These are phyloP conservation scores for Aspergillus pseudonomiae DNA, from an alignment of 2,329 filamentous ascomycete species.

Conservation along the genomic window DNA sequence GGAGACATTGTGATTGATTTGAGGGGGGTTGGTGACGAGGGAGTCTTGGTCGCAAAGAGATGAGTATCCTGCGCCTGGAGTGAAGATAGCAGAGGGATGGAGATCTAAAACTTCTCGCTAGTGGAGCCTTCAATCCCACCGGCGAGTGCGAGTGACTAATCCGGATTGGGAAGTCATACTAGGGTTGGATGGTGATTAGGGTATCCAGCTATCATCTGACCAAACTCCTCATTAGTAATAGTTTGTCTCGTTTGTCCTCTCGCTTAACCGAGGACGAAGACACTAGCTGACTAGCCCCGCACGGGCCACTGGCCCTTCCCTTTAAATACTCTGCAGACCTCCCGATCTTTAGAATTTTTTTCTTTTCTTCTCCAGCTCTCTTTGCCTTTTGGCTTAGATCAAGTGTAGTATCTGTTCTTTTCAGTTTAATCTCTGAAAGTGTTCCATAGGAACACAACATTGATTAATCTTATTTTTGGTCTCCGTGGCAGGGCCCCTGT, in stretches of 20 bases:
- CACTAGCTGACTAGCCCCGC: constrained; percentile 25
- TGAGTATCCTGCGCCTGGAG: constrained; percentile 81
- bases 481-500: constrained; percentile 61
- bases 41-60: constrained; percentile 71
- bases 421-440: constrained; percentile 96
- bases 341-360: constrained; percentile 38
- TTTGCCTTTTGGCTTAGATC: constrained; percentile 74
- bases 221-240: neutral
- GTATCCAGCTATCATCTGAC: constrained; percentile 19
- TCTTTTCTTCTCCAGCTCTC: constrained; percentile 53
- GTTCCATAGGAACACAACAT: constrained; percentile 68
- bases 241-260: constrained; percentile 2
- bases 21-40: constrained; percentile 32
- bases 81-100: constrained; percentile 31
- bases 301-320: constrained; percentile 12
- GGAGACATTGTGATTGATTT: constrained; percentile 74
- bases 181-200: constrained; percentile 25
- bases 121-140: constrained; percentile 30
- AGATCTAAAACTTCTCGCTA: constrained; percentile 26
- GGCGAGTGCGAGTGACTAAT: constrained; percentile 31
- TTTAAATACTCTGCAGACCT: constrained; percentile 37
- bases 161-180: constrained; percentile 20
- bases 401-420: constrained; percentile 97
- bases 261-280: constrained; percentile 17
- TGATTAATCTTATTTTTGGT: constrained; percentile 85